Percentiles rank a stretch among this genome's conserved stretches.
Conservation (phyloP, 2,329 filamentous ascomycete species). For the Neobulgaria alba region DNA sequence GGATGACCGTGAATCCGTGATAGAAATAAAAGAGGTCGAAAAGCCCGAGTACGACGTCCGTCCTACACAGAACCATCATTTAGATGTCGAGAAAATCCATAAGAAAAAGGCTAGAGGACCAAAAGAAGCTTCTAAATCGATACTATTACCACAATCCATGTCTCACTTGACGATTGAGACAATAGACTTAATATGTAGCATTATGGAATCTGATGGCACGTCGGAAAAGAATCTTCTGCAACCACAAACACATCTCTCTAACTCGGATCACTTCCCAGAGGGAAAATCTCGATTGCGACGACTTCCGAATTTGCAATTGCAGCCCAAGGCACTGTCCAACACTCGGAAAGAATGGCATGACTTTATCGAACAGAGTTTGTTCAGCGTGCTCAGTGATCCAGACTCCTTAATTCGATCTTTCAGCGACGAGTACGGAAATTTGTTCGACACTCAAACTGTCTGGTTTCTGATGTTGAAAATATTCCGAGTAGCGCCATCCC, state of each 20-base stretch:
- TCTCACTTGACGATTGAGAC: slow-evolving; percentile 44
- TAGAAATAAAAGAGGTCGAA: neutral
- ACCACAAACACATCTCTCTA: slow-evolving; percentile 20
- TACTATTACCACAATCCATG: slow-evolving; percentile 46
- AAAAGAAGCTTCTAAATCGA: neutral
- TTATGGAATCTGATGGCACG: slow-evolving; percentile 48
- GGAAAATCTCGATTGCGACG: neutral
- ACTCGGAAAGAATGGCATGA: slow-evolving; percentile 40
- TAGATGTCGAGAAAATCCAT: neutral
- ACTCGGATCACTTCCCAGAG: slow-evolving; percentile 9
- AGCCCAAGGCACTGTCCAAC: neutral
- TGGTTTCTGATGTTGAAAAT: slow-evolving; percentile 57
- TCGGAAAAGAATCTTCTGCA: slow-evolving; percentile 41
- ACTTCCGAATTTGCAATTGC: neutral
- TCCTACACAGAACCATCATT: neutral
- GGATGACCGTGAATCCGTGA: neutral
- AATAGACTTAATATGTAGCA: slow-evolving; percentile 52
- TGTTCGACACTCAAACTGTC: slow-evolving; percentile 51
- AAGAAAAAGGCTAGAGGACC: neutral
- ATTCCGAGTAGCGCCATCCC: slow-evolving; percentile 45
- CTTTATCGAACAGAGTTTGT: slow-evolving; percentile 57
- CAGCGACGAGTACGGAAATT: slow-evolving; percentile 36
- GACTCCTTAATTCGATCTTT: slow-evolving; percentile 49
- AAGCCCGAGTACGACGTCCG: neutral
- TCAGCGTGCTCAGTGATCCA: slow-evolving; percentile 53